Evolutionary conservation across 2,329 filamentous ascomycete genomes (phyloP).

Genomic region (Penicillium rolfsii): DNA sequence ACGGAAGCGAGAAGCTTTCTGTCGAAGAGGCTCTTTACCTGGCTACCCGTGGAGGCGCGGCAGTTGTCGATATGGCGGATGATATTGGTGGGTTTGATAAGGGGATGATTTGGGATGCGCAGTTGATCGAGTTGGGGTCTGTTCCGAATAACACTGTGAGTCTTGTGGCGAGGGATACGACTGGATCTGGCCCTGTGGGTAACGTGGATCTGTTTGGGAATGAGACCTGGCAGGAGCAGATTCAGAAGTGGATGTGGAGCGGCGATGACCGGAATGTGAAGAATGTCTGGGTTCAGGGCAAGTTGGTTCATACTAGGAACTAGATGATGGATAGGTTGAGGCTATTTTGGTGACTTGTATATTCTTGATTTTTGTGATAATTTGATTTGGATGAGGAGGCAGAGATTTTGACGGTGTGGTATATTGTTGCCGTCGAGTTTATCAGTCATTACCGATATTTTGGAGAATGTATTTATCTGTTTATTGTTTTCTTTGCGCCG

Average conservation of each 20-base stretch:
- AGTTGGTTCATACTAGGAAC: slow-evolving; percentile 67
- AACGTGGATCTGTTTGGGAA: slow-evolving; percentile 88
- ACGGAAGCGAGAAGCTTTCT: slow-evolving; percentile 67
- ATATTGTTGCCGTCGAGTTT: neutral
- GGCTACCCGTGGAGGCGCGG: slow-evolving; percentile 81
- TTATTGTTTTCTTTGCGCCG: neutral
- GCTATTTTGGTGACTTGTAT: neutral
- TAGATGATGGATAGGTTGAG: neutral
- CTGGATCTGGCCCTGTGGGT: slow-evolving; percentile 55
- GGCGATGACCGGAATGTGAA: slow-evolving; percentile 91
- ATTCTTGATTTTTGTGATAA: neutral
- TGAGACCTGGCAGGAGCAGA: slow-evolving; percentile 81
- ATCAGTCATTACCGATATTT: neutral
- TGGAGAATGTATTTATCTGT: neutral
- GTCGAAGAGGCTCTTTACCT: slow-evolving; percentile 86
- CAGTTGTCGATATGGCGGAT: slow-evolving; percentile 72
- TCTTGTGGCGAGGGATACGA: neutral
- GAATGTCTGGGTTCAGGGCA: slow-evolving; percentile 85
- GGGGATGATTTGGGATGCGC: slow-evolving; percentile 89
- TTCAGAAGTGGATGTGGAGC: slow-evolving; percentile 93
- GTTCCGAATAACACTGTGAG: slow-evolving; percentile 28
- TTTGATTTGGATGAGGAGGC: neutral
- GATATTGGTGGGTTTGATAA: slow-evolving; percentile 79
- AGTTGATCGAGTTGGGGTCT: slow-evolving; percentile 71
- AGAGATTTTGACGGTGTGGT: neutral